Base-by-base conservation (phyloP, 805 yeast species). In the Lachancea cidri region DNA sequence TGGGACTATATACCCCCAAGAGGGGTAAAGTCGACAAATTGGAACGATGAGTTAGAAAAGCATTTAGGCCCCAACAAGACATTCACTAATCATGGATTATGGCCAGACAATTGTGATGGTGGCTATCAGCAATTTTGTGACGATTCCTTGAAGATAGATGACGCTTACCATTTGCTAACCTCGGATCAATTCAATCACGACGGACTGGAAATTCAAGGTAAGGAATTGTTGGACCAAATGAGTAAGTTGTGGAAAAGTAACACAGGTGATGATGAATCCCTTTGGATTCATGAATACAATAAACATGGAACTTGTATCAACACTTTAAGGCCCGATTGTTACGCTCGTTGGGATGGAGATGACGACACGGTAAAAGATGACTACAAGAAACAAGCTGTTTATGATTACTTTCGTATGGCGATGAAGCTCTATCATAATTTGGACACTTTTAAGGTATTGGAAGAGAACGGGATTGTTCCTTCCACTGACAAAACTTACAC, bases 251-350 rank as follows among this genome's bases (percentile, higher is more conserved):
- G 97, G 97, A 81, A 83, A 58, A 81, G 83, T 53, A 74, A 73
- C 54, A 77, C 76, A 37, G 86, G 86, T 8, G 60, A 74, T 42
- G 91, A 83, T 57, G 80, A 76, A 43, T 58, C 71, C 4, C 66
- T 89, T 38, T 89, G 98, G 98, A 71, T 75, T 27, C 96, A 89
- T 63, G 97, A 89, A 64, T 89, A 76, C 72, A 88, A 89, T 67
- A 89, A 89, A 60, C 98, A 89, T 59, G 97, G 89, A 17, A 87
- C 96, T 7, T 89, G 97, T 65, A 80, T 88, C 73, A 76, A 81
- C 36, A 87, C 96, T 1, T 67, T 89, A 35, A 76, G 73, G 42
- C 85, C 93, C 3, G 51, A 61, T 4, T 89, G 98, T 61, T 88
- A 87, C 62, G 65, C 64, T 5, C 52, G 59, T 15, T 59, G 66